Base-by-base conservation (phyloP, 1,284 basidiomycete species). In the Naganishia sp. region DNA sequence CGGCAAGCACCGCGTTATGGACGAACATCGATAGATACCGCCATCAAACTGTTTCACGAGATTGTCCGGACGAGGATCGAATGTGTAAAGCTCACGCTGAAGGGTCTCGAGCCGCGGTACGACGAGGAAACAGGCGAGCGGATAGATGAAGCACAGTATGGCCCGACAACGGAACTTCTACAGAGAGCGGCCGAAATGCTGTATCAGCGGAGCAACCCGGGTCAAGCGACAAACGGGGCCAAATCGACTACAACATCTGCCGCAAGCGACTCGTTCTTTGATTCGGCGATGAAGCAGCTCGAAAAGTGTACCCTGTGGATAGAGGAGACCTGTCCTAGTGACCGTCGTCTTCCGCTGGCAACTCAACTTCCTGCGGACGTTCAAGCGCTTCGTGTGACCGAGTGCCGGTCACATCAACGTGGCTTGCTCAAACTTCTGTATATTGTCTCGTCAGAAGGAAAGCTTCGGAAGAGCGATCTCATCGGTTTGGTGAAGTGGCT, bases 41-140 rank as follows among this genome's bases (percentile, higher is more conserved):
- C 67, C 17, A 43, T 68, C 63, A 68, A 65, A 39, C 39, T 68
- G 28, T 68, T 65, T 42, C 67, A 68, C 47, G 55, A 64, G 39
- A 46, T 68, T 21, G 31, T 66, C 11, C 51, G 42, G 11, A 42
- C 39, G 41, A 51, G 57, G 21, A 46, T 66, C 6, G 65, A 66
- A 39, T 66, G 65, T 35, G 18, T 66, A 18, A 66, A 66, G 52
- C 39, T 28, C 42, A 41, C 58, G 25, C n/a, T 66, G 31, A 50
- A 41, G 17, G 47, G 57, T 15, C 39, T 61, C 31, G 57, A 61
- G 23, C 21, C 47, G 42, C 57, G 42, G 21, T 61, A 47, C 35
- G 49, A 61, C 39, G 32, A 32, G 21, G 57, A 21, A 15, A 53
- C 57, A 11, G 45, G 57, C n/a, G 42, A 58, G 42, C 39, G 43